A percentile compares a stretch with the other conserved stretches of the same genome.
phyloP scores from a whole-genome alignment of 768 basidiomycete genomes.

The Boletus sensibilis region DNA sequence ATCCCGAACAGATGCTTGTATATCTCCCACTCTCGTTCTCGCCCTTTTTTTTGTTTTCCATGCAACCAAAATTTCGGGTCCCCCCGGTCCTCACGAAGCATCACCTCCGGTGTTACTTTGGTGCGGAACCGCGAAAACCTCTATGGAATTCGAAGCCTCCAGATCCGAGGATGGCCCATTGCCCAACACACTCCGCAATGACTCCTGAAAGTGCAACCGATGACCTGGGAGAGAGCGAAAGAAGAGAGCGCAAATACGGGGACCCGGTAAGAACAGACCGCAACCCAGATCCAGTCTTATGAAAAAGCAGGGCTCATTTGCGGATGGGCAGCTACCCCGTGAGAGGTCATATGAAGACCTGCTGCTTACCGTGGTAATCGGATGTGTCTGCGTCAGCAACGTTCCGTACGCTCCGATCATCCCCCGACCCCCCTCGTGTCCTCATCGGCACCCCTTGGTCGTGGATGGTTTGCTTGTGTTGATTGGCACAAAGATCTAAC shows the following conservation, averaged over 20 bases:
- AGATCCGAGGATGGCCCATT: slow-evolving; percentile 14
- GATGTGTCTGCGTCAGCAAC: slow-evolving; percentile 9
- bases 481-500: slow-evolving; percentile 23
- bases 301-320: slow-evolving; percentile 9
- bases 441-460: slow-evolving; percentile 1
- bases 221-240: neutral
- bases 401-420: slow-evolving; percentile 15
- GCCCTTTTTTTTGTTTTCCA: neutral
- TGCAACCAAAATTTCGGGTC: slow-evolving; percentile 1
- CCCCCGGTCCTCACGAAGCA: neutral
- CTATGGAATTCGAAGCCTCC: slow-evolving; percentile 10
- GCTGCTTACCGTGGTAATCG: slow-evolving; percentile 24
- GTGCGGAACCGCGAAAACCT: slow-evolving; percentile 16
- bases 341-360: slow-evolving; percentile 23
- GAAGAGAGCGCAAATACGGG: slow-evolving; percentile 1
- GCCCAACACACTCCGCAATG: slow-evolving; percentile 2
- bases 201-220: neutral
- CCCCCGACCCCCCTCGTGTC: slow-evolving; percentile 1
- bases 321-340: slow-evolving; percentile 7
- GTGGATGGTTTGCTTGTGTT: slow-evolving; percentile 3
- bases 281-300: slow-evolving; percentile 19
- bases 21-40: neutral
- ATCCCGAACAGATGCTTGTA: slow-evolving; percentile 4
- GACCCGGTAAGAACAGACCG: slow-evolving; percentile 14
- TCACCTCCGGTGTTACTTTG: neutral